These are phyloP conservation scores for Backusella luteola DNA, from an alignment of 192 early-diverging fungal species.

Conservation along the genomic window DNA sequence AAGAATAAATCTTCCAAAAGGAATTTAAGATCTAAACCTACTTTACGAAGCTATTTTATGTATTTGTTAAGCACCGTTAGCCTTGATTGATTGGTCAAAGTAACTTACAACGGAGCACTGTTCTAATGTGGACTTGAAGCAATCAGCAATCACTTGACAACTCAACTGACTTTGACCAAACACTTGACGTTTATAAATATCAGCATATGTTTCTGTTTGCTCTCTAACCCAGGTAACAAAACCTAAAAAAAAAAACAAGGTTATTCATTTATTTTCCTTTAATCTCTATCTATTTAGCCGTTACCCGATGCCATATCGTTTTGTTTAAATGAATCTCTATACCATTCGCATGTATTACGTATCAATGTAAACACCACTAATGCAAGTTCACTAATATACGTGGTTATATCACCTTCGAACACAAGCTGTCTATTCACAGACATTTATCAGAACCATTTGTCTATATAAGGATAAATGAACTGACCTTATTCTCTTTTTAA, in stretches of 20 bases:
- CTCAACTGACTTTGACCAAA: slow-evolving; percentile 73
- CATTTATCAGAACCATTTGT: background rate
- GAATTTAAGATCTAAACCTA: slow-evolving; percentile 84
- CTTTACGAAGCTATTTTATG: slow-evolving; percentile 69
- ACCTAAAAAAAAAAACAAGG: slow-evolving; percentile 43
- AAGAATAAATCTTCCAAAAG: slow-evolving; percentile 80
- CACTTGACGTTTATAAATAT: slow-evolving; percentile 86
- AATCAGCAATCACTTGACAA: slow-evolving; percentile 83
- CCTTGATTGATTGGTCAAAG: background rate
- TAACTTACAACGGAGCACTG: slow-evolving; percentile 69
- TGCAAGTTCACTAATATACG: slow-evolving; percentile 84
- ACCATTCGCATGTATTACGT: slow-evolving; percentile 97
- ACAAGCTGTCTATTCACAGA: slow-evolving; percentile 64
- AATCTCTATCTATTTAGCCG: background rate
- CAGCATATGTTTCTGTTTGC: slow-evolving; percentile 83
- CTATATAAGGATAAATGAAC: background rate
- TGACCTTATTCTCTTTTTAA: slow-evolving; percentile 73
- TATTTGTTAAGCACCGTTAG: background rate
- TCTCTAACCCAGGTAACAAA: slow-evolving; percentile 91
- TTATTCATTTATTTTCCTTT: background rate
- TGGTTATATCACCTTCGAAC: slow-evolving; percentile 85
- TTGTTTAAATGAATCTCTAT: slow-evolving; percentile 83
- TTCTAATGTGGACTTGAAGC: slow-evolving; percentile 72
- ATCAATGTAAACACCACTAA: slow-evolving; percentile 88
- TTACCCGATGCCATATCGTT: slow-evolving; percentile 84